A percentile compares a stretch with the other conserved stretches of the same genome.
Conservation (phyloP, 1,284 basidiomycete genomes). For the Heterobasidion occidentale region DNA sequence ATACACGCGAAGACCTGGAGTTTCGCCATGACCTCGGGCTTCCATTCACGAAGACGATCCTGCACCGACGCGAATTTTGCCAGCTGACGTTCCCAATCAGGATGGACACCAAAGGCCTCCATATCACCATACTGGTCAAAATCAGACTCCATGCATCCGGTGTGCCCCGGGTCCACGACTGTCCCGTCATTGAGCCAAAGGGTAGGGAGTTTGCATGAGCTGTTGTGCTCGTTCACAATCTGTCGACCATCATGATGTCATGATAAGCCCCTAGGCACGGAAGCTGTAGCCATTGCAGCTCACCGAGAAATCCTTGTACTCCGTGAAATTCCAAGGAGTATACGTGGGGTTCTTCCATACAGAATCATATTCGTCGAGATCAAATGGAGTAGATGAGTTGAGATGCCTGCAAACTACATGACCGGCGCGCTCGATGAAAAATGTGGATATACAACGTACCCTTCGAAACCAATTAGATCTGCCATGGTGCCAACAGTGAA, state of each 20-base stretch:
- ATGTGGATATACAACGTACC: slow-evolving; percentile 35
- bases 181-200: slow-evolving; percentile 76
- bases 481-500: slow-evolving; percentile 90
- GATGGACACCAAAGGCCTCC: slow-evolving; percentile 93
- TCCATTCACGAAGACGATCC: slow-evolving; percentile 89
- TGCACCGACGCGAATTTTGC: slow-evolving; percentile 93
- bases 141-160: slow-evolving; percentile 74
- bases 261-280: background rate
- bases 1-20: slow-evolving; percentile 77
- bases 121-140: slow-evolving; percentile 94
- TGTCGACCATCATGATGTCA: slow-evolving; percentile 19
- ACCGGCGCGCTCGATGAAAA: background rate
- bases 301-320: slow-evolving; percentile 79
- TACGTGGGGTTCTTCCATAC: slow-evolving; percentile 74
- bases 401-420: slow-evolving; percentile 43
- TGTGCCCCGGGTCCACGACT: slow-evolving; percentile 44
- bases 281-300: slow-evolving; percentile 9
- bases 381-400: slow-evolving; percentile 77
- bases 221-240: slow-evolving; percentile 62
- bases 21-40: slow-evolving; percentile 65
- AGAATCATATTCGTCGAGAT: slow-evolving; percentile 62
- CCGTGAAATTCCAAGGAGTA: slow-evolving; percentile 76
- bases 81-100: slow-evolving; percentile 90
- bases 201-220: slow-evolving; percentile 64
- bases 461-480: slow-evolving; percentile 78